Percentiles rank a stretch among this genome's conserved stretches.
Conservation (phyloP, 1,284 basidiomycete genomes). For the Ceratobasidium sp. region DNA sequence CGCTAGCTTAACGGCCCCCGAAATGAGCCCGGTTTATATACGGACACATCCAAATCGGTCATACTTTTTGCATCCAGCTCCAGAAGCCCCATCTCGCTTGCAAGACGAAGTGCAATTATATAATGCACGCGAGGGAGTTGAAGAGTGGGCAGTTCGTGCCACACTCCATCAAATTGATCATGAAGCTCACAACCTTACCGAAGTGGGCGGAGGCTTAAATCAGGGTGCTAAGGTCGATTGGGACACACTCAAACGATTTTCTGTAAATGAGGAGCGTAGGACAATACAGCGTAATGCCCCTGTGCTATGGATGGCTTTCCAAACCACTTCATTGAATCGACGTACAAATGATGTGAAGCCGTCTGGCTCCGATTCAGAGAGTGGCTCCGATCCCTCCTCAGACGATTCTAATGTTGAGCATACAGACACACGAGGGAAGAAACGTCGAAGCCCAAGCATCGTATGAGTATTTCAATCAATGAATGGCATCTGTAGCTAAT, state of each 20-base stretch:
- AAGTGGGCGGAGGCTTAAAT: background rate
- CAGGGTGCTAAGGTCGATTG: background rate
- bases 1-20: background rate
- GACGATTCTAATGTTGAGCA: too few relatives aligned
- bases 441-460: background rate
- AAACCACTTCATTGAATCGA: background rate
- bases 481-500: background rate
- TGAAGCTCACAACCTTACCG: background rate
- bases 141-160: background rate
- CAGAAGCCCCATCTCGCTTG: background rate
- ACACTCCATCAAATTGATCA: background rate
- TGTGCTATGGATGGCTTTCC: constrained; percentile 1
- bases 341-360: background rate
- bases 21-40: background rate
- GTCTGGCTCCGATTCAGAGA: background rate
- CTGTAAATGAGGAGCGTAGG: background rate
- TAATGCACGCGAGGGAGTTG: constrained; percentile 11
- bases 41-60: background rate
- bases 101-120: background rate
- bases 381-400: background rate
- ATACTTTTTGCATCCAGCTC: too few relatives aligned
- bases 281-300: background rate
- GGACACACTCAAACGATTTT: background rate
- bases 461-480: background rate
- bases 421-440: background rate